These are phyloP conservation scores for Aspergillus udagawae DNA, from an alignment of 2,329 filamentous ascomycete species.

Conservation along the genomic window DNA sequence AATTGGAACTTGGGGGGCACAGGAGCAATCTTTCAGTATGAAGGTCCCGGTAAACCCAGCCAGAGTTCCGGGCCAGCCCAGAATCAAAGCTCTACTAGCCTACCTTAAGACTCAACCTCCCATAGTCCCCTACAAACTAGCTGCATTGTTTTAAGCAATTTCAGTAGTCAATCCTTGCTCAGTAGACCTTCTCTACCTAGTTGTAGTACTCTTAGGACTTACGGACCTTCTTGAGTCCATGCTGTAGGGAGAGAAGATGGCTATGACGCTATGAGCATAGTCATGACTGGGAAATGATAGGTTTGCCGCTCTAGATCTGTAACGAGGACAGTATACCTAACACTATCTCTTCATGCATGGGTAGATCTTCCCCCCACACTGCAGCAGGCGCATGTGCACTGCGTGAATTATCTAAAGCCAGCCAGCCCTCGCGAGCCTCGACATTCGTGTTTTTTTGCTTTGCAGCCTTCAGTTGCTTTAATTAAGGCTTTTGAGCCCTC, in stretches of 20 bases:
- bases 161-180: too few species aligned
- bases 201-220: background rate
- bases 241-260: background rate
- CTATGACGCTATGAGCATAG: background rate
- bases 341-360: background rate
- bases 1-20: background rate
- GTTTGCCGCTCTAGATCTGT: background rate
- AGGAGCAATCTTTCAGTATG: background rate
- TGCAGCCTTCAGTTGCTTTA: background rate
- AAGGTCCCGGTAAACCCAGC: background rate
- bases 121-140: background rate
- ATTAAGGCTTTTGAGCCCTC: background rate
- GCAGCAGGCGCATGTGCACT: slow-evolving; percentile 1
- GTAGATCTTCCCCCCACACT: background rate
- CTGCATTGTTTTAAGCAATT: too few species aligned
- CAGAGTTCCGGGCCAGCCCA: background rate
- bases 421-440: background rate
- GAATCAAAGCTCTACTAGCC: background rate
- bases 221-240: background rate
- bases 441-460: background rate
- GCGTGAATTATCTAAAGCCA: background rate
- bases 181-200: too few species aligned
- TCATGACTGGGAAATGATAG: background rate
- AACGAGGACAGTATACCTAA: background rate
- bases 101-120: background rate